Percentiles rank a stretch among this genome's conserved stretches.
phyloP scores from a whole-genome alignment of 768 basidiomycete genomes.

The Boletus eberwhitei region DNA sequence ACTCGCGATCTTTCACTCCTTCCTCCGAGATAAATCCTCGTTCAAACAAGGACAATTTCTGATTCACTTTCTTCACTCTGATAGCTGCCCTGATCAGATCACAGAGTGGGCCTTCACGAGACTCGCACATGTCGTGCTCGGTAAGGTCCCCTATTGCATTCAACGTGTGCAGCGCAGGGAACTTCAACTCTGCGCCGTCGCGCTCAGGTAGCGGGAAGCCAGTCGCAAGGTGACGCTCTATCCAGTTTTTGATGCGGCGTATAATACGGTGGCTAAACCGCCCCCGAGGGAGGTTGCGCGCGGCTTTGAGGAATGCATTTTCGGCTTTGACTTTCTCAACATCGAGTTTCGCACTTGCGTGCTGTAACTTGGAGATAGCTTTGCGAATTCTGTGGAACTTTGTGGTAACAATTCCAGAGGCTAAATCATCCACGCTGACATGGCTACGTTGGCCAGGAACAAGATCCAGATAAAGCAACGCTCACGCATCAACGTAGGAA shows the following conservation, averaged over 20 bases:
- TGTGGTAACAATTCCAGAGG: conserved; percentile 14
- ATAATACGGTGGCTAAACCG: not conserved
- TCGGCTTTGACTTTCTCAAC: conserved; percentile 56
- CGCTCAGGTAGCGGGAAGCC: not conserved
- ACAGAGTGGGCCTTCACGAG: conserved; percentile 33
- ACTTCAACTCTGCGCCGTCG: not conserved
- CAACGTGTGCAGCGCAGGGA: conserved; percentile 2
- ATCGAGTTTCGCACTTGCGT: conserved; percentile 54
- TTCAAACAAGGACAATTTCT: conserved; percentile 69
- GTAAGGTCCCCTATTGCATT: not conserved
- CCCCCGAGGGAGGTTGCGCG: conserved; percentile 30
- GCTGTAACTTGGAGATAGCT: conserved; percentile 46
- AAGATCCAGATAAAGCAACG: conserved; percentile 19
- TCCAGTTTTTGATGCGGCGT: conserved; percentile 22
- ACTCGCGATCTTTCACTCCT: conserved; percentile 77
- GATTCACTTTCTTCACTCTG: conserved; percentile 57
- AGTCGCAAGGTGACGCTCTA: conserved; percentile 20
- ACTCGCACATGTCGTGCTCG: conserved; percentile 7
- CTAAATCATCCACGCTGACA: conserved; percentile 52
- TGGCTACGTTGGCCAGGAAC: conserved; percentile 10
- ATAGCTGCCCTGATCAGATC: conserved; percentile 56
- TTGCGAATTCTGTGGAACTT: conserved; percentile 44
- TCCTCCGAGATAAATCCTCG: conserved; percentile 75
- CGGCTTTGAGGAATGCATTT: conserved; percentile 44
- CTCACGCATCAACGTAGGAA: conserved; percentile 58